Base-by-base conservation (phyloP, 257 asterid genomes). In the Gardenia jasminoides region DNA sequence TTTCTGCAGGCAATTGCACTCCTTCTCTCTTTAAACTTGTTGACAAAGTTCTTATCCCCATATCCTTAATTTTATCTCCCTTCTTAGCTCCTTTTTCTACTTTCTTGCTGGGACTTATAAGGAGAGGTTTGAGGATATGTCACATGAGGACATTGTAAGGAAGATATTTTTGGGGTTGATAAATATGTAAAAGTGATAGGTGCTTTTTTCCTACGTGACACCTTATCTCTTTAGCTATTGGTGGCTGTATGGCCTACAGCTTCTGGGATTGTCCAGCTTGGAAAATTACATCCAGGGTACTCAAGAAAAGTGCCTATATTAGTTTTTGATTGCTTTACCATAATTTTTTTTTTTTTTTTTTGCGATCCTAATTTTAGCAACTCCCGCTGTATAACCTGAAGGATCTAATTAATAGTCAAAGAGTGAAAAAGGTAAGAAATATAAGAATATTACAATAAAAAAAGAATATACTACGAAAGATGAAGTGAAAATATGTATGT, bases 221-320 rank as follows among this genome's bases (percentile, higher is more conserved):
- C 71, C 76, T 75, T 75, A 75, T 75, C 80, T 9, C 41, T 54
- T 52, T 67, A 44, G 28, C n/a, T 67, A 41, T 67, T 59, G 83
- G 83, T 75, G 50, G 15, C 26, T 17, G 7, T 3, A 36, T 72
- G 46, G 28, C 74, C 78, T 64, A 79, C n/a, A n/a, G 65, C 28
- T 28, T 28, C 7, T n/a, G n/a, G 3, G 28, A 50, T 54, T 13
- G 52, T 68, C 46, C 69, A 54, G 30, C 58, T 47, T 43, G 64
- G 15, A 65, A 47, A 50, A 36, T 36, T 36, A 6, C n/a, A 36
- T 36, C 46, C 5, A 8, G 26, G 33, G 15, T 61, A 13, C 67
- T 61, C n/a, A 24, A 61, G 67, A n/a, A 61, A 61, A 61, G 3
- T 61, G 54, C 3, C 13, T 48, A n/a, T 61, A 56, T 12, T 33